phyloP scores from a whole-genome alignment of 73 alveolate species.

The Paramecium pentaurelia region DNA sequence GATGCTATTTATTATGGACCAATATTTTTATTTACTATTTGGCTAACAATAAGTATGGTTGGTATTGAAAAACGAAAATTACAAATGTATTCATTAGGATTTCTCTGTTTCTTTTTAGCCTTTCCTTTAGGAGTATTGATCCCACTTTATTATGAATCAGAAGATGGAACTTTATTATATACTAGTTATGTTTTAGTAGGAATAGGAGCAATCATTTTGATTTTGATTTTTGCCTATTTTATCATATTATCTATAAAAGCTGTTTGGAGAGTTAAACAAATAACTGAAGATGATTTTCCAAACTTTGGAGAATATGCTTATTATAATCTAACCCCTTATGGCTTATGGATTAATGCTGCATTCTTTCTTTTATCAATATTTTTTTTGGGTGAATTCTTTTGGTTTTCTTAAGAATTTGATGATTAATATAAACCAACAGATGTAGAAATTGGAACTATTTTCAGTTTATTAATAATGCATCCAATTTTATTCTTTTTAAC shows the following conservation, averaged over 20 bases:
- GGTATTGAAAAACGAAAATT: constrained; percentile 30
- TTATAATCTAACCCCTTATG: neutral
- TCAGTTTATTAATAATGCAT: neutral
- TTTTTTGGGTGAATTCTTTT: neutral
- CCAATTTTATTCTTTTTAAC: neutral
- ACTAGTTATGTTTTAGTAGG: neutral
- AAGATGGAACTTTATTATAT: neutral
- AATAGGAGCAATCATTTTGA: neutral
- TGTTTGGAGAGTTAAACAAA: neutral
- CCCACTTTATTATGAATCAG: neutral
- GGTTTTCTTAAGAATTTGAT: neutral
- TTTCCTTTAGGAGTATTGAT: constrained; percentile 22
- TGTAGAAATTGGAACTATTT: constrained; percentile 10
- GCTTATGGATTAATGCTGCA: neutral
- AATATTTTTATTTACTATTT: neutral
- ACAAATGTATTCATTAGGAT: neutral
- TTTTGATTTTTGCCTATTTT: neutral
- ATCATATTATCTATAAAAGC: neutral
- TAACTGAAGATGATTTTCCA: neutral
- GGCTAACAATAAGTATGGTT: neutral
- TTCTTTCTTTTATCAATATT: neutral
- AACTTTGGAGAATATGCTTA: neutral
- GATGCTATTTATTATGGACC: constrained; percentile 22
- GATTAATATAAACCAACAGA: neutral
- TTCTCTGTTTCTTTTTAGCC: neutral